Percentiles rank a stretch among this genome's conserved stretches.
Evolutionary conservation across 148 eudicot genomes (phyloP).

Genomic region (Rhododendron griersonianum): DNA sequence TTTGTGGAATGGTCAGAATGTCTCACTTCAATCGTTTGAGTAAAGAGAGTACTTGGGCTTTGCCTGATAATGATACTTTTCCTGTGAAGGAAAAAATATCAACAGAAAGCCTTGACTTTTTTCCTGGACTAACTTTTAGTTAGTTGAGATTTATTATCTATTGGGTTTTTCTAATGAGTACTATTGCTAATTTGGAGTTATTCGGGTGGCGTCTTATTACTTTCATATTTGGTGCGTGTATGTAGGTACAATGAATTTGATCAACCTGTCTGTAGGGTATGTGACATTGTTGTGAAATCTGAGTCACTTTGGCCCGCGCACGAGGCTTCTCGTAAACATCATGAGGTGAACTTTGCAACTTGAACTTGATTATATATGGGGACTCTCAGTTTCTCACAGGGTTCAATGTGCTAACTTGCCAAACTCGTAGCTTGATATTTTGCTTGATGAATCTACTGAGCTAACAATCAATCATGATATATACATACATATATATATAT

Average conservation of each 20-base stretch:
- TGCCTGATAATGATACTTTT: not conserved
- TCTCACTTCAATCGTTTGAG: not conserved
- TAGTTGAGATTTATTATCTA: not conserved
- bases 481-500: too few relatives aligned
- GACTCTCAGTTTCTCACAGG: not conserved
- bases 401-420: not conserved
- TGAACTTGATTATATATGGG: not conserved
- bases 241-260: constrained; percentile 83
- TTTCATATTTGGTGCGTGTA: constrained; percentile 23
- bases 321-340: constrained; percentile 86
- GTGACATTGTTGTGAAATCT: constrained; percentile 71
- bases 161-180: not conserved
- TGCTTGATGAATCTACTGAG: not conserved
- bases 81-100: not conserved
- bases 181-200: not conserved
- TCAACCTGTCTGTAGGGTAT: constrained; percentile 88
- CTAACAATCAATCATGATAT: not conserved
- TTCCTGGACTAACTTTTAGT: not conserved
- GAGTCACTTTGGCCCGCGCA: constrained; percentile 83
- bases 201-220: not conserved
- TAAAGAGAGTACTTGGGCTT: not conserved
- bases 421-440: not conserved
- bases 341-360: constrained; percentile 50
- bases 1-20: not conserved
- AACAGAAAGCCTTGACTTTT: not conserved